Percentiles rank a stretch among this genome's conserved stretches.
Conservation (phyloP, 805 yeast species). For the Wickerhamiella brachini region DNA sequence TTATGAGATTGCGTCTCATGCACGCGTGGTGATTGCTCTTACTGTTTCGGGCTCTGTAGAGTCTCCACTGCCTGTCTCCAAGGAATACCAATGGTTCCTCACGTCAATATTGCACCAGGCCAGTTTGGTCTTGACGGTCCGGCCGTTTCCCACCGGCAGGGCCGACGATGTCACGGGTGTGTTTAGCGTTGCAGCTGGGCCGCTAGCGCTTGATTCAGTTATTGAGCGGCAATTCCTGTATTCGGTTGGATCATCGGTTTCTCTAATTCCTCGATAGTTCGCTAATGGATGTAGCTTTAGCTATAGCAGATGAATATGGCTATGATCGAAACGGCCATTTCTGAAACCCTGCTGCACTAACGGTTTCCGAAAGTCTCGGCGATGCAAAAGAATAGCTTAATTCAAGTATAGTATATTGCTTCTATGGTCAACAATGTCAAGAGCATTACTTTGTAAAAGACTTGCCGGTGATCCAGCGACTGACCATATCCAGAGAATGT, state of each 20-base stretch:
- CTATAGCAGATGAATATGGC: no score
- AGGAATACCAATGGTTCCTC: constrained; percentile 33
- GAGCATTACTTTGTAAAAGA: background rate
- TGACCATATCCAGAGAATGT: constrained; percentile 63
- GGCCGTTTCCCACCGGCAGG: constrained; percentile 64
- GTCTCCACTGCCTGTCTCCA: constrained; percentile 23
- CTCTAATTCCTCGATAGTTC: background rate
- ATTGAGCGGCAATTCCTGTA: background rate
- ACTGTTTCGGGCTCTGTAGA: constrained; percentile 28
- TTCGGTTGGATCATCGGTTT: background rate
- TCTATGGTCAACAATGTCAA: no score
- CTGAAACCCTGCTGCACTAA: no score
- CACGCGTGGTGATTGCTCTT: constrained; percentile 26
- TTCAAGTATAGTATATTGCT: no score
- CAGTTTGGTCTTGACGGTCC: constrained; percentile 38
- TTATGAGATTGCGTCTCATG: constrained; percentile 22
- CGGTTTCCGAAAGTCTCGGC: no score
- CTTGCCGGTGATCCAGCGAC: constrained; percentile 49
- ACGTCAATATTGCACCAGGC: constrained; percentile 38
- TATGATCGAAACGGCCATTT: no score
- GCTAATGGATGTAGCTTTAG: no score
- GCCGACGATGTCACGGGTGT: constrained; percentile 76
- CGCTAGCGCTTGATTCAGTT: constrained; percentile 13
- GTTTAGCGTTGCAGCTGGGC: constrained; percentile 45
- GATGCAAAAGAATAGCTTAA: no score